These are phyloP conservation scores for Phytophthora palmivora DNA, from an alignment of 352 stramenopile genomes.

Conservation along the genomic window DNA sequence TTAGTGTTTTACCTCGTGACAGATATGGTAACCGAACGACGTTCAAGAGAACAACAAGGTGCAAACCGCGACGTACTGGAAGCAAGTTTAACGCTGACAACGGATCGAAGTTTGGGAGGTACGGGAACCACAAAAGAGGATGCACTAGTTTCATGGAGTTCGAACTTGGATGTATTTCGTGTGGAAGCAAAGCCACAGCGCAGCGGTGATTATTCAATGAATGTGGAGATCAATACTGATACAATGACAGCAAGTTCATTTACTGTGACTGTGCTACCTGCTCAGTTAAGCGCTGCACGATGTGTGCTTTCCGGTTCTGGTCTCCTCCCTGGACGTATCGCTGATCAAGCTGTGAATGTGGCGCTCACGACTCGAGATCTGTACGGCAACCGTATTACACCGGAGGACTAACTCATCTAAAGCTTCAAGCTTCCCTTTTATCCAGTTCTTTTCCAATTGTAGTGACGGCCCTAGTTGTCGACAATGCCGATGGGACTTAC, in stretches of 20 bases:
- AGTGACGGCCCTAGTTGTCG: slow-evolving; percentile 38
- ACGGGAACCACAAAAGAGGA: slow-evolving; percentile 51
- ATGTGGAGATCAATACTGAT: slow-evolving; percentile 50
- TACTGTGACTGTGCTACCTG: slow-evolving; percentile 48
- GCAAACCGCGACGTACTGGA: slow-evolving; percentile 41
- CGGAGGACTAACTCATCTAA: slow-evolving; percentile 33
- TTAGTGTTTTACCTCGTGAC: slow-evolving; percentile 58
- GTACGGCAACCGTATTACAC: slow-evolving; percentile 67
- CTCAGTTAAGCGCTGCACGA: slow-evolving; percentile 43
- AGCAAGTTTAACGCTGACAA: slow-evolving; percentile 42
- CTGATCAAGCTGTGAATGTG: slow-evolving; percentile 51
- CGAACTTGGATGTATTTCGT: slow-evolving; percentile 23
- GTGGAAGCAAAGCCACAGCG: slow-evolving; percentile 43
- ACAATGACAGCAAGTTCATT: slow-evolving; percentile 54
- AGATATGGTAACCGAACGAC: slow-evolving; percentile 51
- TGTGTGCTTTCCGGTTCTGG: slow-evolving; percentile 59
- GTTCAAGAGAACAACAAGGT: slow-evolving; percentile 18
- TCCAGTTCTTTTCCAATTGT: slow-evolving; percentile 28
- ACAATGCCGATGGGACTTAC: slow-evolving; percentile 65
- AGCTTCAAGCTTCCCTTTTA: slow-evolving; percentile 51
- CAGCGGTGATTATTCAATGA: slow-evolving; percentile 64
- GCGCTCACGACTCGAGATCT: slow-evolving; percentile 55
- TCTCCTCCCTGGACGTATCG: slow-evolving; percentile 50
- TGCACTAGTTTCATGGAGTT: slow-evolving; percentile 38
- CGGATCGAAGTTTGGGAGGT: slow-evolving; percentile 59